A percentile compares a stretch with the other conserved stretches of the same genome.
Conservation (phyloP, 495 filamentous ascomycete species). For the Aspergillus ostianus region DNA sequence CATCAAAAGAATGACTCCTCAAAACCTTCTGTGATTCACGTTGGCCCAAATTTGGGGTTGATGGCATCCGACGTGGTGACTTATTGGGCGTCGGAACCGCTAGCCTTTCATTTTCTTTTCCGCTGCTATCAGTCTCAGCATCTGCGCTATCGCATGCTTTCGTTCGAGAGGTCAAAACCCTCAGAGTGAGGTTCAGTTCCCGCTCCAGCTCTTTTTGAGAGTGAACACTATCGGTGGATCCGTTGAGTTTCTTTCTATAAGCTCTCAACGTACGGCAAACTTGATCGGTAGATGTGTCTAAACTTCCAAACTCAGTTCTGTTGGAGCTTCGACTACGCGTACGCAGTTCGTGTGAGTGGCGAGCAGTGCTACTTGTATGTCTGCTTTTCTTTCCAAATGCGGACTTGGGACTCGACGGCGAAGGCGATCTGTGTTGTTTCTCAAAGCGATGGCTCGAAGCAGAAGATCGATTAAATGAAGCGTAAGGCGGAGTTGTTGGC, state of each 20-base stretch:
- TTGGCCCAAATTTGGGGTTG: slow-evolving; percentile 35
- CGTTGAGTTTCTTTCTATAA: slow-evolving; percentile 78
- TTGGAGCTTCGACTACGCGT: slow-evolving; percentile 53
- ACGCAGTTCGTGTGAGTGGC: slow-evolving; percentile 57
- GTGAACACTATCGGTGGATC: slow-evolving; percentile 61
- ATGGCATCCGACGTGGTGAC: slow-evolving; percentile 34
- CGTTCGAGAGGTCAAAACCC: slow-evolving; percentile 59
- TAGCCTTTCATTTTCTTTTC: slow-evolving; percentile 40
- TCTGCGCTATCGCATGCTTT: slow-evolving; percentile 33
- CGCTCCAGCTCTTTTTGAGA: slow-evolving; percentile 71
- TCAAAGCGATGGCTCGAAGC: slow-evolving; percentile 26
- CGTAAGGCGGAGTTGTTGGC: slow-evolving; percentile 33
- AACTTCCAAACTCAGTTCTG: slow-evolving; percentile 57
- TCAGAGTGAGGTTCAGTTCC: slow-evolving; percentile 73
- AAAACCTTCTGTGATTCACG: slow-evolving; percentile 26
- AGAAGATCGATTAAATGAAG: slow-evolving; percentile 38
- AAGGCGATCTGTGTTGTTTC: slow-evolving; percentile 43
- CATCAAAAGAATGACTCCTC: slow-evolving; percentile 34
- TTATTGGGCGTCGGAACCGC: slow-evolving; percentile 23
- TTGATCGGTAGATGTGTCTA: slow-evolving; percentile 76
- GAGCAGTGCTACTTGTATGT: slow-evolving; percentile 23
- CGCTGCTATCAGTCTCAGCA: slow-evolving; percentile 46
- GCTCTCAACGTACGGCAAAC: slow-evolving; percentile 73
- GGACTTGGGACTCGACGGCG: slow-evolving; percentile 40
- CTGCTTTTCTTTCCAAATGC: slow-evolving; percentile 21